A percentile compares a stretch with the other conserved stretches of the same genome.
Conservation (phyloP, 2,329 filamentous ascomycete genomes). For the Neobulgaria alba region DNA sequence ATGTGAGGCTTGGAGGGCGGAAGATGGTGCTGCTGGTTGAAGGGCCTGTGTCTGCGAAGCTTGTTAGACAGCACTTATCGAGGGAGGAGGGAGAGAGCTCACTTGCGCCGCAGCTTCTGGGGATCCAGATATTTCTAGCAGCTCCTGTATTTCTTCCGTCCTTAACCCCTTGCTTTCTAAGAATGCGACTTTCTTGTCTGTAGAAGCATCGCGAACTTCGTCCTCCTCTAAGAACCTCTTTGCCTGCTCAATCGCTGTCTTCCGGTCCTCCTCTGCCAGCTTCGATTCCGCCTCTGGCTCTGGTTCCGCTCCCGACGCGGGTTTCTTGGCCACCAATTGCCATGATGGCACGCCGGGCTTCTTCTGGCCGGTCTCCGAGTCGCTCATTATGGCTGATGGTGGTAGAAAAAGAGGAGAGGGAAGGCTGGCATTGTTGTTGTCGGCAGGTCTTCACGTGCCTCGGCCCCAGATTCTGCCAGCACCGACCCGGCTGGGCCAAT, state of each 20-base stretch:
- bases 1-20: no score
- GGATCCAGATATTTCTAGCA: constrained; percentile 37
- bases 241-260: constrained; percentile 53
- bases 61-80: not conserved
- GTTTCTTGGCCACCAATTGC: constrained; percentile 16
- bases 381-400: constrained; percentile 18
- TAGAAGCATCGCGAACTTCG: constrained; percentile 57
- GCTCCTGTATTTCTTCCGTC: constrained; percentile 55
- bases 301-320: constrained; percentile 2
- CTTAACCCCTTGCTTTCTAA: constrained; percentile 67
- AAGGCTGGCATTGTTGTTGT: not conserved
- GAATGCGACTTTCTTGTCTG: constrained; percentile 68
- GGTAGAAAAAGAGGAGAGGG: not conserved
- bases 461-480: not conserved
- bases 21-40: constrained; percentile 4
- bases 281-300: constrained; percentile 7
- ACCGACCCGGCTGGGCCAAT: not conserved
- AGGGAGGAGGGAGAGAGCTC: constrained; percentile 14
- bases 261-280: constrained; percentile 8
- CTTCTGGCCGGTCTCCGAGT: constrained; percentile 19
- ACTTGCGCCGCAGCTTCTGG: constrained; percentile 24
- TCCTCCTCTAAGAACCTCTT: constrained; percentile 69
- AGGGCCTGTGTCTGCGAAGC: not conserved
- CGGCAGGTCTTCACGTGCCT: not conserved
- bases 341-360: constrained; percentile 18